Evolutionary conservation across 2,329 filamentous ascomycete genomes (phyloP).

Genomic region (Didymella keratinophila): DNA sequence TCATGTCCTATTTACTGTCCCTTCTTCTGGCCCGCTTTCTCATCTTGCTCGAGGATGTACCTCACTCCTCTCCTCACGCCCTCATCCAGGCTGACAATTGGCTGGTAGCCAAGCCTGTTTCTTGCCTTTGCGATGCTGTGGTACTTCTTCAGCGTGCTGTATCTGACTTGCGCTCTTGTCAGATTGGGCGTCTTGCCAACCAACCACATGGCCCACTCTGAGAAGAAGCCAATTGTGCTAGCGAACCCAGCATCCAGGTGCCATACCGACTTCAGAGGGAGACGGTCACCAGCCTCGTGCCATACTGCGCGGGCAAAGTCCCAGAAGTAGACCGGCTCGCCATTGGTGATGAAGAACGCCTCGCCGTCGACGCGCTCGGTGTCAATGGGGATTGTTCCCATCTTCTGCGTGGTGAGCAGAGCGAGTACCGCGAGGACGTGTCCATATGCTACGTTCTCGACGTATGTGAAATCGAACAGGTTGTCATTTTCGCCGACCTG

Average conservation of each 20-base stretch:
- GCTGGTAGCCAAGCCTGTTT: slow-evolving; percentile 72
- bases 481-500: slow-evolving; percentile 62
- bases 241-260: slow-evolving; percentile 53
- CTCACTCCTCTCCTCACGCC: slow-evolving; percentile 60
- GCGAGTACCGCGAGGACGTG: slow-evolving; percentile 61
- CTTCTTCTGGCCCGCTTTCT: slow-evolving; percentile 47
- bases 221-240: slow-evolving; percentile 52
- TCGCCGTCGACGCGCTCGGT: slow-evolving; percentile 59
- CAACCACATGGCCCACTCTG: slow-evolving; percentile 57
- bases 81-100: slow-evolving; percentile 71
- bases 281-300: slow-evolving; percentile 54
- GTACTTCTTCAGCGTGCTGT: slow-evolving; percentile 78
- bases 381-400: slow-evolving; percentile 52
- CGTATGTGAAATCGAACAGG: slow-evolving; percentile 63
- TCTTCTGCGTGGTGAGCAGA: slow-evolving; percentile 55
- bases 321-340: slow-evolving; percentile 60
- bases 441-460: slow-evolving; percentile 61
- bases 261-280: slow-evolving; percentile 53
- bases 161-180: slow-evolving; percentile 62
- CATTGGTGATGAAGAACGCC: slow-evolving; percentile 62
- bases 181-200: slow-evolving; percentile 57
- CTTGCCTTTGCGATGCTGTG: slow-evolving; percentile 81
- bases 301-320: slow-evolving; percentile 59
- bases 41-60: slow-evolving; percentile 49
- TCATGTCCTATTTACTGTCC: slow-evolving; percentile 33